Evolutionary conservation across 345 rosid genomes (phyloP).

Genomic region (Salix dunnii): DNA sequence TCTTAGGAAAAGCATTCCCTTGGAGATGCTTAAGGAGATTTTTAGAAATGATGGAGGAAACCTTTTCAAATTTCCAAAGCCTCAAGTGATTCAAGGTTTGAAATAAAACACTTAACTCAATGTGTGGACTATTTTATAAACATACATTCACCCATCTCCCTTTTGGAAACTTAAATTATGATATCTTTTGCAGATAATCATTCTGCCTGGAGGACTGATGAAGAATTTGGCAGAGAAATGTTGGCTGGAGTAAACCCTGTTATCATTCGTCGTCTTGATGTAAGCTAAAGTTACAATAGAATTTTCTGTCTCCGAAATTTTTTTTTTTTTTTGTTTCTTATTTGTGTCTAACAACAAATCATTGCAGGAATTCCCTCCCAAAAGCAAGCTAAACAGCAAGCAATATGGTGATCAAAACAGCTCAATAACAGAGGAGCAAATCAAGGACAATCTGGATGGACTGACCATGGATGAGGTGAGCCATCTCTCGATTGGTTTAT

Average conservation of each 20-base stretch:
- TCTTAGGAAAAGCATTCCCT: constrained; percentile 27
- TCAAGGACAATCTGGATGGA: constrained; percentile 21
- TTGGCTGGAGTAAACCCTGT: constrained; percentile 41
- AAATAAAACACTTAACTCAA: not conserved
- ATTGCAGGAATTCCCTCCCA: constrained; percentile 35
- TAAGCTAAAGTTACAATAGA: not conserved
- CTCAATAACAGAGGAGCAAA: constrained; percentile 25
- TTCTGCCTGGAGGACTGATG: constrained; percentile 47
- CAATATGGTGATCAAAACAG: constrained; percentile 31
- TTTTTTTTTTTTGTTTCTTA: no score
- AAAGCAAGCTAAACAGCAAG: constrained; percentile 20
- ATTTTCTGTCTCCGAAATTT: not conserved
- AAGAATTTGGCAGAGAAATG: constrained; percentile 42
- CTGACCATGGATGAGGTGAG: constrained; percentile 19
- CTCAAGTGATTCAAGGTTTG: constrained; percentile 40
- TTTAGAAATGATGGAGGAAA: constrained; percentile 34
- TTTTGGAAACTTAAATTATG: not conserved
- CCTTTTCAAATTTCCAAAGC: constrained; percentile 33
- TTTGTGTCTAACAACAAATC: not conserved
- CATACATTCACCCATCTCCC: no score
- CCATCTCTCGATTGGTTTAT: not conserved
- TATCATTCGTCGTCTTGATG: constrained; percentile 29
- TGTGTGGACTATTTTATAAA: not conserved
- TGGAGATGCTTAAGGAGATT: constrained; percentile 37
- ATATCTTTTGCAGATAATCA: constrained; percentile 21